Conservation (phyloP, 179 eudicot species). For the Silene noctiflora region DNA sequence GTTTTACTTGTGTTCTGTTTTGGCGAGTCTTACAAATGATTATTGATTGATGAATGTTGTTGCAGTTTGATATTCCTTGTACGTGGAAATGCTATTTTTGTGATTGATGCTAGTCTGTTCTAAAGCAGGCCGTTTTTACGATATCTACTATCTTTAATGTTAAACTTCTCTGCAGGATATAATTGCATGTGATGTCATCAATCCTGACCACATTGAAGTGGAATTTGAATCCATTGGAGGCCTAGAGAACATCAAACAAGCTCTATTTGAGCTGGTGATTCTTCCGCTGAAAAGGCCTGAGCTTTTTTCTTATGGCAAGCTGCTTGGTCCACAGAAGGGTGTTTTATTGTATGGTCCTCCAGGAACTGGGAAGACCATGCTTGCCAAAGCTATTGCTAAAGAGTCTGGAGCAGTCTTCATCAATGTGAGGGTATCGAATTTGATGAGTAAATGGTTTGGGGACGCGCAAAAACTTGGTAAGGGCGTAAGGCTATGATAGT, state of each 20-base stretch:
- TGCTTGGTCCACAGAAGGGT: conserved; percentile 92
- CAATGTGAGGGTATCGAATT: conserved; percentile 76
- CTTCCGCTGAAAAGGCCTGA: conserved; percentile 85
- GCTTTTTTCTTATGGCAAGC: conserved; percentile 70
- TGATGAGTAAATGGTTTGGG: conserved; percentile 98
- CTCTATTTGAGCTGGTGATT: conserved; percentile 74
- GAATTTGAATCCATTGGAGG: conserved; percentile 80
- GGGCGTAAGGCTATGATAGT: conserved; percentile 43
- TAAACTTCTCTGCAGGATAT: conserved; percentile 46
- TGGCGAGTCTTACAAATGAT: not conserved
- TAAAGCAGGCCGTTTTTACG: no score
- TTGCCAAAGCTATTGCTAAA: conserved; percentile 94
- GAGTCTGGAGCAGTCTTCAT: conserved; percentile 97
- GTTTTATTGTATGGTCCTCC: conserved; percentile 92
- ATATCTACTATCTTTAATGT: no score
- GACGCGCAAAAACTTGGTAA: conserved; percentile 94
- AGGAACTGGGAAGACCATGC: conserved; percentile 97
- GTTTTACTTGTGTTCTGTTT: not conserved
- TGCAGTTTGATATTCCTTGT: no score
- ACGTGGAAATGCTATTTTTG: not conserved
- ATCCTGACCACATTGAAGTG: conserved; percentile 80
- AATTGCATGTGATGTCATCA: conserved; percentile 69
- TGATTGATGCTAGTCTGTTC: not conserved
- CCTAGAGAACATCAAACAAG: conserved; percentile 69
- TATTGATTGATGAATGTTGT: no score